Evolutionary conservation across 495 filamentous ascomycete species (phyloP).

Genomic region (Chaetomium cochliodes): DNA sequence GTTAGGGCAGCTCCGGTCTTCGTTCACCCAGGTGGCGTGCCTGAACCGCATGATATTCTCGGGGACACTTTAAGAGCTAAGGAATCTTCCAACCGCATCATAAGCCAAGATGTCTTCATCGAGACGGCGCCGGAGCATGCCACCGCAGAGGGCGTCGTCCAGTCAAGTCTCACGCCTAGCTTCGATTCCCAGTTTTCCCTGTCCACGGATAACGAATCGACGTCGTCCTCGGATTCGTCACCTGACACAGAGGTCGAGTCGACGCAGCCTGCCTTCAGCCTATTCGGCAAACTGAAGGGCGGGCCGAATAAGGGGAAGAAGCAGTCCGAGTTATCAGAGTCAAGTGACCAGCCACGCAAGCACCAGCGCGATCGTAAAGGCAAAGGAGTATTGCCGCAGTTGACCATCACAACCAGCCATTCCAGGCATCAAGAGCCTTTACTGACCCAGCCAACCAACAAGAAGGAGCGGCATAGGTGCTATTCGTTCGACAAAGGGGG

Average conservation of each 20-base stretch:
- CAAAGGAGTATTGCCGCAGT: background rate
- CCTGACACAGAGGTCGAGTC: background rate
- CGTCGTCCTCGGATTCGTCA: conserved; percentile 3
- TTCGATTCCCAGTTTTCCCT: background rate
- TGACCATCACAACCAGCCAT: background rate
- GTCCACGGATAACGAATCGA: conserved; percentile 8
- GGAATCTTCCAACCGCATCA: no score
- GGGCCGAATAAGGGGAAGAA: background rate
- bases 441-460: background rate
- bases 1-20: conserved; percentile 1
- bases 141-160: background rate
- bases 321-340: background rate
- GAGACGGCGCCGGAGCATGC: background rate
- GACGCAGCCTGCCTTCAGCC: background rate
- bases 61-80: background rate
- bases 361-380: background rate
- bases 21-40: conserved; percentile 3
- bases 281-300: background rate
- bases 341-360: background rate
- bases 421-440: background rate
- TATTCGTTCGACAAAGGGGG: conserved; percentile 27
- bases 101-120: background rate
- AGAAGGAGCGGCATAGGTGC: background rate
- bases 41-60: background rate
- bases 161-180: background rate